A percentile compares a stretch with the other conserved stretches of the same genome.
Conservation (phyloP, 345 rosid genomes). For the Iberis pinnata region DNA sequence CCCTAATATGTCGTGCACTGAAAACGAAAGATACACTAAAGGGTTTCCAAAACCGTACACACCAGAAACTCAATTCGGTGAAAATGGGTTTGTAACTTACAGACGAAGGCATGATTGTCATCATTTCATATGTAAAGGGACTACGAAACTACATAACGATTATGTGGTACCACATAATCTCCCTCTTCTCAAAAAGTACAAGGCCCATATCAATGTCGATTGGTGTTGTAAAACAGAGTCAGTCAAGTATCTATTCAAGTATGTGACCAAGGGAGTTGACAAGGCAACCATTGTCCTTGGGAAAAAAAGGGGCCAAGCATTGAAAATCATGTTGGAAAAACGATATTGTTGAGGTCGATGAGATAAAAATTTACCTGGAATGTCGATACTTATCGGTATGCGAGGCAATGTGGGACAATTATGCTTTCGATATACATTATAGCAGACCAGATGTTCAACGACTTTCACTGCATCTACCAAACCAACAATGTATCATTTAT, state of each 20-base stretch:
- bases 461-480: background rate
- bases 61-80: background rate
- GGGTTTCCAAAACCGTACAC: no score
- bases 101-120: background rate
- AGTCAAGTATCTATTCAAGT: no score
- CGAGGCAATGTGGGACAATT: background rate
- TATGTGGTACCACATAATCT: background rate
- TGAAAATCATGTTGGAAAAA: no score
- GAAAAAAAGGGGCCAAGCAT: no score
- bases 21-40: no score
- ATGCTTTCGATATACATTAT: background rate
- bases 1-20: no score
- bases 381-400: conserved; percentile 1
- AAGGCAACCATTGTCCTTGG: no score
- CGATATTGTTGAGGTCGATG: background rate
- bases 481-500: background rate
- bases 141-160: background rate
- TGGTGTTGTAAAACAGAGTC: no score
- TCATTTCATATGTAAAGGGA: background rate
- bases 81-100: background rate
- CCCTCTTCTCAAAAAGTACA: no score
- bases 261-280: no score
- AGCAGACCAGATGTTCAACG: background rate
- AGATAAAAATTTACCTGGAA: background rate
- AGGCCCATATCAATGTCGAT: no score